phyloP scores from a whole-genome alignment of 2,329 filamentous ascomycete genomes.

The Colletotrichum sansevieriae region DNA sequence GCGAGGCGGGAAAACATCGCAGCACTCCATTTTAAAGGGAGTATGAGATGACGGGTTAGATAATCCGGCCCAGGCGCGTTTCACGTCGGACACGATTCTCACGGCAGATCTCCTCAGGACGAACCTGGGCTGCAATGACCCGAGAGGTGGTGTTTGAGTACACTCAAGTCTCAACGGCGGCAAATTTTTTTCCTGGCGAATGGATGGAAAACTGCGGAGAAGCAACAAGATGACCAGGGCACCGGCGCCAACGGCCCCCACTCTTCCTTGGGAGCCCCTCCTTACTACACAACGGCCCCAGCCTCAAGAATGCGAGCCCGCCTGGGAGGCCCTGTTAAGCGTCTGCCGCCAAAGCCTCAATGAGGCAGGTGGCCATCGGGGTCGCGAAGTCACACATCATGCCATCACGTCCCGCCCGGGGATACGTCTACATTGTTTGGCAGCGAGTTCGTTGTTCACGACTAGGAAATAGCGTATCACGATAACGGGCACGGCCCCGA shows the following conservation, averaged over 20 bases:
- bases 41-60: neutral
- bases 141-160: slow-evolving; percentile 20
- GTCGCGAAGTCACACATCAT: slow-evolving; percentile 19
- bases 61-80: slow-evolving; percentile 3
- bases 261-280: slow-evolving; percentile 1
- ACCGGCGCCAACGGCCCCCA: slow-evolving; percentile 36
- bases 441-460: slow-evolving; percentile 15
- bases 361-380: slow-evolving; percentile 24
- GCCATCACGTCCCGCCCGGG: slow-evolving; percentile 9
- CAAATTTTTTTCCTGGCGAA: slow-evolving; percentile 1
- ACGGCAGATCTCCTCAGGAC: slow-evolving; percentile 23
- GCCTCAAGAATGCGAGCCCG: slow-evolving; percentile 15
- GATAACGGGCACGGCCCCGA: slow-evolving; percentile 2
- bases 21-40: neutral
- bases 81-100: slow-evolving; percentile 35
- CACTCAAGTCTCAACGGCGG: neutral
- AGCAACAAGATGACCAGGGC: too few species aligned
- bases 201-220: slow-evolving; percentile 2
- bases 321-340: slow-evolving; percentile 28
- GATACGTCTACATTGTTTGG: slow-evolving; percentile 17
- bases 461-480: neutral
- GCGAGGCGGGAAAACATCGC: slow-evolving; percentile 12
- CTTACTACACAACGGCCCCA: neutral
- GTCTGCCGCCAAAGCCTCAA: slow-evolving; percentile 21
- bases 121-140: slow-evolving; percentile 19